phyloP scores from a whole-genome alignment of 345 rosid species.

The Capsella bursapastoris region DNA sequence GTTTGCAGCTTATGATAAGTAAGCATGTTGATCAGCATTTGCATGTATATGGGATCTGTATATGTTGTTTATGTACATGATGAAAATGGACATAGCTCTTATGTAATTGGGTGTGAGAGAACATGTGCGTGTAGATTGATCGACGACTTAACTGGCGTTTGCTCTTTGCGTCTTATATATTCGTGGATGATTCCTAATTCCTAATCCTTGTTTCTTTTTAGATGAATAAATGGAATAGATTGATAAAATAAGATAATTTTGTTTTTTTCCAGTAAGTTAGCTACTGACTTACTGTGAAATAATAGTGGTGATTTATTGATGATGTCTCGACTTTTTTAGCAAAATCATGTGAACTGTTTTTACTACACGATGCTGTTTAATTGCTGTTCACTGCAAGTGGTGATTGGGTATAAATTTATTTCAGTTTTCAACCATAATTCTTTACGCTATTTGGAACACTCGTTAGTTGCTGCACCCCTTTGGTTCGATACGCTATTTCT shows the following conservation, averaged over 20 bases:
- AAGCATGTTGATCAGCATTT: slow-evolving; percentile 26
- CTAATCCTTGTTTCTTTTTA: neutral
- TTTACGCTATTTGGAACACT: neutral
- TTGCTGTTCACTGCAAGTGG: neutral
- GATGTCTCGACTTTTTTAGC: slow-evolving; percentile 9
- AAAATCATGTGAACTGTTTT: slow-evolving; percentile 14
- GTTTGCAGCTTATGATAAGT: slow-evolving; percentile 37
- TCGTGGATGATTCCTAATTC: neutral
- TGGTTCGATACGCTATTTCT: neutral
- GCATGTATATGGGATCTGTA: slow-evolving; percentile 19
- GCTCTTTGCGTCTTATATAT: neutral
- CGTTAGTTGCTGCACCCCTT: slow-evolving; percentile 19
- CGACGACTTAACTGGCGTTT: slow-evolving; percentile 6
- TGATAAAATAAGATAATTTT: neutral
- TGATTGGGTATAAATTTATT: neutral
- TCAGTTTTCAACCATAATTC: neutral
- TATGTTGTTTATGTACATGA: slow-evolving; percentile 29
- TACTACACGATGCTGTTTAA: neutral
- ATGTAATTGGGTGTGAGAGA: slow-evolving; percentile 23
- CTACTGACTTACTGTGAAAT: neutral
- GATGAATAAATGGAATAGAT: neutral
- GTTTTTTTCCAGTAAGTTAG: neutral
- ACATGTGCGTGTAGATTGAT: slow-evolving; percentile 29
- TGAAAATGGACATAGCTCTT: slow-evolving; percentile 32
- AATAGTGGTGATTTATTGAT: neutral